These are phyloP conservation scores for Keithomyces neogunnii DNA, from an alignment of 2,329 filamentous ascomycete species.

Conservation along the genomic window DNA sequence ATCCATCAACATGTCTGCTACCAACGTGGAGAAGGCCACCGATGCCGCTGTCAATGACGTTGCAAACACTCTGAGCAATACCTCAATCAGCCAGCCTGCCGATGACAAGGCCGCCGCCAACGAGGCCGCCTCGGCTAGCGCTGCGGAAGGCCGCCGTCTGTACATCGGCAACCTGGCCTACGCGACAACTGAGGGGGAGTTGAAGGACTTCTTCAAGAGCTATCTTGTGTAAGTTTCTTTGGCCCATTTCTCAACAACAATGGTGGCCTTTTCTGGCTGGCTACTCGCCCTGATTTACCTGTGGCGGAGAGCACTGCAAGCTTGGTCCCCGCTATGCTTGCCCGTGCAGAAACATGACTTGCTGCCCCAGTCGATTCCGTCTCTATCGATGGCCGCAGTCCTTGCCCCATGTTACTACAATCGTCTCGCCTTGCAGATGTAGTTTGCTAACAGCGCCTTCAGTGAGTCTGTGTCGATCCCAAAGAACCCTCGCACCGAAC, in stretches of 20 bases:
- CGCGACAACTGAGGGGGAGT: constrained; percentile 99
- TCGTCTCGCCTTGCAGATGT: not conserved
- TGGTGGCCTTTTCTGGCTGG: not conserved
- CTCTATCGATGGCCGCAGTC: no score
- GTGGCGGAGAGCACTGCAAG: no score
- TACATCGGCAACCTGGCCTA: constrained; percentile 99
- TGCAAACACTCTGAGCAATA: constrained; percentile 66
- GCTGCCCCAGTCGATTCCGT: no score
- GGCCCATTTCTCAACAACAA: not conserved
- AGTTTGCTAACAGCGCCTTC: constrained; percentile 11
- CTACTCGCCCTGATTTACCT: no score
- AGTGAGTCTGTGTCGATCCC: constrained; percentile 99
- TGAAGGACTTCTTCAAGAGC: constrained; percentile 99
- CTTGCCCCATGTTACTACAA: not conserved
- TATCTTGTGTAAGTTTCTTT: constrained; percentile 84
- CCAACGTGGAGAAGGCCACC: constrained; percentile 53
- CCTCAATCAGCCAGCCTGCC: constrained; percentile 48
- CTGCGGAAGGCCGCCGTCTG: constrained; percentile 96
- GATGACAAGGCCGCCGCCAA: constrained; percentile 58
- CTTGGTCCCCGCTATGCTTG: no score
- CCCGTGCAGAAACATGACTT: no score
- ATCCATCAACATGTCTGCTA: constrained; percentile 72
- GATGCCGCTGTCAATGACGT: constrained; percentile 66
- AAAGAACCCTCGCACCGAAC: constrained; percentile 97
- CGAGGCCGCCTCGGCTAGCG: constrained; percentile 91